Evolutionary conservation across 352 stramenopile species (phyloP).

Genomic region (Phytopythium oedochilum): DNA sequence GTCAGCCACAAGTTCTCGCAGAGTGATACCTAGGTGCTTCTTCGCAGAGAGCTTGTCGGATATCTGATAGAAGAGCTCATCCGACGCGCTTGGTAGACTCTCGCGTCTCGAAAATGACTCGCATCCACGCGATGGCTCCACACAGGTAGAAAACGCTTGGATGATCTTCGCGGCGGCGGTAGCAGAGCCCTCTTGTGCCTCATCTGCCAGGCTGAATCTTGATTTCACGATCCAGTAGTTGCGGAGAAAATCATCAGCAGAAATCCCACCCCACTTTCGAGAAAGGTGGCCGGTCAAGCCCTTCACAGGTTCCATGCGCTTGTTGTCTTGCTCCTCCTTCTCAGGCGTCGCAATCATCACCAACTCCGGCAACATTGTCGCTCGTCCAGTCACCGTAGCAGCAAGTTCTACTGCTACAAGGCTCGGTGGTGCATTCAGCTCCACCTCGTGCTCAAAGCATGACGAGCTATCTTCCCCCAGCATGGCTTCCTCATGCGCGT

Average conservation of each 20-base stretch:
- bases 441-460: constrained; percentile 62
- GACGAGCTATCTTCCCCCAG: constrained; percentile 24
- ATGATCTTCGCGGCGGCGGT: constrained; percentile 18
- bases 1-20: constrained; percentile 17
- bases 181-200: background rate
- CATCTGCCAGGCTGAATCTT: constrained; percentile 22
- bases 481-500: constrained; percentile 48
- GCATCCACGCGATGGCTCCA: background rate
- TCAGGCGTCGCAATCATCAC: constrained; percentile 14
- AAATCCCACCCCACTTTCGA: constrained; percentile 31
- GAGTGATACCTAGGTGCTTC: constrained; percentile 13
- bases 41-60: constrained; percentile 11
- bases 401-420: constrained; percentile 53
- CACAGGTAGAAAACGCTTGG: constrained; percentile 36
- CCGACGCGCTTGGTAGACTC: background rate
- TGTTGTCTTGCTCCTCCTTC: constrained; percentile 11
- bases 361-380: constrained; percentile 36
- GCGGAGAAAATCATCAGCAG: constrained; percentile 65
- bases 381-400: constrained; percentile 42
- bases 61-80: constrained; percentile 12
- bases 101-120: background rate
- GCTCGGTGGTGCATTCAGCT: constrained; percentile 37
- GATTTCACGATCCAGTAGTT: constrained; percentile 73
- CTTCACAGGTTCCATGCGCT: constrained; percentile 47
- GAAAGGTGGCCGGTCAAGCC: constrained; percentile 65